Percentiles rank a stretch among this genome's conserved stretches.
phyloP scores from a whole-genome alignment of 768 basidiomycete species.

The Nevesoporus exiguus region DNA sequence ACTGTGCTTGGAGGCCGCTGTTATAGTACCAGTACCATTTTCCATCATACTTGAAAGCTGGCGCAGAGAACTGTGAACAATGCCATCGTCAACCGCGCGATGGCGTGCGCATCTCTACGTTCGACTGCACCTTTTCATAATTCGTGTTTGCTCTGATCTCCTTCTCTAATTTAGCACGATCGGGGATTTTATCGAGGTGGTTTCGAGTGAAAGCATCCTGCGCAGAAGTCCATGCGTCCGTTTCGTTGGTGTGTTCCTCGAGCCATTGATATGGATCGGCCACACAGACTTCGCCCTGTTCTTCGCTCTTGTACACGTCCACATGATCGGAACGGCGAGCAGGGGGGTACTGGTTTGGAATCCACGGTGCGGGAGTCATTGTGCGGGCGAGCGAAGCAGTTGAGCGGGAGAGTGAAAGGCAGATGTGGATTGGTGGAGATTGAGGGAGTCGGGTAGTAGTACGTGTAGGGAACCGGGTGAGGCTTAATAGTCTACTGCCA shows the following conservation, averaged over 20 bases:
- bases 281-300: constrained; percentile 58
- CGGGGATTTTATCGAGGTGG: constrained; percentile 62
- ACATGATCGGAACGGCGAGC: constrained; percentile 64
- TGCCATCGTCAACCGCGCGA: not conserved
- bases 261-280: constrained; percentile 76
- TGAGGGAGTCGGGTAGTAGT: constrained; percentile 7
- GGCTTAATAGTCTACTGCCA: constrained; percentile 21
- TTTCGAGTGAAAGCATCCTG: constrained; percentile 58
- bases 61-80: constrained; percentile 55
- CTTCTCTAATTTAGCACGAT: constrained; percentile 54
- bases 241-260: constrained; percentile 60
- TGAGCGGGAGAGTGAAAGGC: not conserved
- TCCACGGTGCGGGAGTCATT: constrained; percentile 49
- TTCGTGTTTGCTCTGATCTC: constrained; percentile 54
- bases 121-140: constrained; percentile 42
- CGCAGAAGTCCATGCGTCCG: constrained; percentile 57
- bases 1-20: constrained; percentile 70
- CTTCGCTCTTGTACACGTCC: constrained; percentile 65
- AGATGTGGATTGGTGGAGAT: constrained; percentile 3
- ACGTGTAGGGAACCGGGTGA: constrained; percentile 10
- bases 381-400: constrained; percentile 12
- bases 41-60: constrained; percentile 56
- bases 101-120: not conserved
- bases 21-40: constrained; percentile 84
- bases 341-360: constrained; percentile 55